A percentile compares a stretch with the other conserved stretches of the same genome.
Evolutionary conservation across 805 yeast species (phyloP).

Genomic region (Pichia phayaonensis): DNA sequence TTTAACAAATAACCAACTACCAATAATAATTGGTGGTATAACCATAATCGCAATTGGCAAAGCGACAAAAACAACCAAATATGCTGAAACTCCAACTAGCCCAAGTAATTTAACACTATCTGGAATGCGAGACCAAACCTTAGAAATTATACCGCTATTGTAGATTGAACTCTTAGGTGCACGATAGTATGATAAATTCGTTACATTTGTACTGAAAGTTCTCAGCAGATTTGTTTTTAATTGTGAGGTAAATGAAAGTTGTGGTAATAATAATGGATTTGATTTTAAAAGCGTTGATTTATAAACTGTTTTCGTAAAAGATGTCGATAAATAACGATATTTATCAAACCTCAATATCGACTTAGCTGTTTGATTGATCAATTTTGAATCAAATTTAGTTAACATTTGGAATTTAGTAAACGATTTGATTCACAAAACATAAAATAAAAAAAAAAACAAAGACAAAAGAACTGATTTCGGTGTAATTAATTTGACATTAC

Average conservation of each 20-base stretch:
- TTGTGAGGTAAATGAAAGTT: not conserved
- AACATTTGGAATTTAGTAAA: not conserved
- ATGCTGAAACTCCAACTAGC: constrained; percentile 21
- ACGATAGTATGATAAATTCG: constrained; percentile 6
- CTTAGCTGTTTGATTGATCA: not conserved
- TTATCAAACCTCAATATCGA: not conserved
- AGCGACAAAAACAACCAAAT: constrained; percentile 26
- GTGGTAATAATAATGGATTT: not conserved
- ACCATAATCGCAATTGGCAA: constrained; percentile 25
- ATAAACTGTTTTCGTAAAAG: not conserved
- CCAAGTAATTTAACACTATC: constrained; percentile 24
- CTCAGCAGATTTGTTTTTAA: not conserved
- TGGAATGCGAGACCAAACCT: constrained; percentile 21
- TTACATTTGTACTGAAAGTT: not conserved
- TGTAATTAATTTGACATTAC: no score
- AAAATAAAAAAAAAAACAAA: no score
- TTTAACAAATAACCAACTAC: constrained; percentile 17
- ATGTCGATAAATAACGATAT: not conserved
- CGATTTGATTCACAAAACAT: not conserved
- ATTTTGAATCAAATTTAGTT: not conserved
- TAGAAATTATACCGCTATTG: constrained; percentile 8
- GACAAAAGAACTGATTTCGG: not conserved
- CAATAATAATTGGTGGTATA: constrained; percentile 27
- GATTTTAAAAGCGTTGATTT: not conserved
- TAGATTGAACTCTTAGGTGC: constrained; percentile 21